A percentile compares a stretch with the other conserved stretches of the same genome.
Evolutionary conservation across 176 grass and related monocot genomes (phyloP).

Genomic region (Aechmea fasciata): DNA sequence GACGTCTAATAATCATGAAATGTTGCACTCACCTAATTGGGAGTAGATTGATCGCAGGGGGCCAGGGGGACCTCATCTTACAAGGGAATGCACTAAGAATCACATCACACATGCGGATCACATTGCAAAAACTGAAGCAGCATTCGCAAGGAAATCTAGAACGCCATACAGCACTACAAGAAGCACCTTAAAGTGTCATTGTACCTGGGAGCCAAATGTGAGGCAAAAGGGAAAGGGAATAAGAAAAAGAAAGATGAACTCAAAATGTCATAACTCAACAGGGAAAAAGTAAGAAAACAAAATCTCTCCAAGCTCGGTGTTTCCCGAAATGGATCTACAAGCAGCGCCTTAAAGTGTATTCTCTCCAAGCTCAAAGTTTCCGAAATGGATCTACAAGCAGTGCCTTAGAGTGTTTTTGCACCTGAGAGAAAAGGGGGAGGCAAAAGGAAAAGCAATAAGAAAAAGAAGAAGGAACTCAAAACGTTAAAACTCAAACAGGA

Average conservation of each 20-base stretch:
- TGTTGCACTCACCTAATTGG: constrained; percentile 38
- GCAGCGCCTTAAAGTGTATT: too few species aligned
- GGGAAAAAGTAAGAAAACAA: constrained; percentile 21
- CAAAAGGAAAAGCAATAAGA: constrained; percentile 5
- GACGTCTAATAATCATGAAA: constrained; percentile 5
- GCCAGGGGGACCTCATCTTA: constrained; percentile 94
- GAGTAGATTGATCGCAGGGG: constrained; percentile 70
- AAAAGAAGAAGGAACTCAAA: constrained; percentile 1
- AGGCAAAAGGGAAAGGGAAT: too few species aligned
- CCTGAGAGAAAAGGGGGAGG: constrained; percentile 33
- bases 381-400: too few species aligned
- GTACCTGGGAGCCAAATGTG: constrained; percentile 18
- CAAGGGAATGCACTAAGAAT: constrained; percentile 95
- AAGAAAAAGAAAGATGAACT: constrained; percentile 26
- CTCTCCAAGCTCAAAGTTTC: too few species aligned
- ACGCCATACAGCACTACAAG: constrained; percentile 93
- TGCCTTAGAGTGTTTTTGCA: constrained; percentile 13
- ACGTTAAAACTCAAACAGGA: constrained; percentile 6
- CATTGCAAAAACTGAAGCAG: constrained; percentile 95
- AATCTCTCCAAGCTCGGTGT: constrained; percentile 68
- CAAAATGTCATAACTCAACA: not conserved
- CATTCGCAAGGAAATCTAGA: constrained; percentile 92
- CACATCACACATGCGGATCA: constrained; percentile 95
- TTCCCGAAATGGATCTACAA: constrained; percentile 64
- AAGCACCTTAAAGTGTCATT: constrained; percentile 77